Evolutionary conservation across 176 grass and related monocot species (phyloP).

Genomic region (Hordeum vulgare): MorexV3_pseudomolecules_assembly NC_058524.1:431309704-431310203

Average conservation of each 20-base stretch:
- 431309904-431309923: not conserved
- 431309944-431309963: not conserved
- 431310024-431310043: not conserved
- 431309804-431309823: not conserved
- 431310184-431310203: slow-evolving; percentile 33
- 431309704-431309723: not conserved
- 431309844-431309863: not conserved
- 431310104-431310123: not conserved
- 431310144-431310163: not conserved
- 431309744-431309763: not conserved
- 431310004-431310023: not conserved
- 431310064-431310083: not conserved
- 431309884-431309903: not conserved
- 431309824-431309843: not conserved
- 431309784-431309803: not conserved
- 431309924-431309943: not conserved
- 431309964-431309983: not conserved
- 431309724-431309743: not conserved
- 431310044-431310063: too few species aligned
- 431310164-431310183: not conserved
- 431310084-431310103: not conserved
- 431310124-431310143: not conserved
- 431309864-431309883: not conserved
- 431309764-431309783: not conserved
- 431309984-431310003: not conserved